Percentiles rank a stretch among this genome's conserved stretches.
Conservation (phyloP, 2,329 filamentous ascomycete species). For the Penicillium occitanis region DNA sequence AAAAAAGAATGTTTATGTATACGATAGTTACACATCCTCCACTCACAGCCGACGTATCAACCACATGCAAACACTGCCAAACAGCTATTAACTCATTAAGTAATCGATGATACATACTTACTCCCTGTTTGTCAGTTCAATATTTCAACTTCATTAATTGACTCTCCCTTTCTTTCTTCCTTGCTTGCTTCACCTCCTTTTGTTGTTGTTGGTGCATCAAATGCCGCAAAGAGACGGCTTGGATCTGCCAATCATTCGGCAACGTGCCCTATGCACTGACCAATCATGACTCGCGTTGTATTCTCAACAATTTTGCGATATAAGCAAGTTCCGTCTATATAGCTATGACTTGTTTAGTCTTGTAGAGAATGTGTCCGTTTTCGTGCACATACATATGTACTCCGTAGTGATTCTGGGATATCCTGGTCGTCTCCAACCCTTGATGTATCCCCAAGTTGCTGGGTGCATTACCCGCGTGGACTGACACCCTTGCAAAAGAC, state of each 20-base stretch:
- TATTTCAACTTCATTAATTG: not conserved
- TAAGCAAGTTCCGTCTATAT: not conserved
- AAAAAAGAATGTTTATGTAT: not conserved
- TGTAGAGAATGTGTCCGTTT: not conserved
- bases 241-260: conserved; percentile 20
- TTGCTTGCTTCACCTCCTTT: not conserved
- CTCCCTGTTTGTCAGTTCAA: not conserved
- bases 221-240: conserved; percentile 3
- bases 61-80: conserved; percentile 2
- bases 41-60: not conserved
- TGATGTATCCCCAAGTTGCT: not conserved
- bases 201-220: not conserved
- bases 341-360: not conserved
- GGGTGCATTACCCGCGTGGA: not conserved
- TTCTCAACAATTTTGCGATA: not conserved
- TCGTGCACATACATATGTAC: not conserved
- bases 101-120: not conserved
- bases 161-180: not conserved
- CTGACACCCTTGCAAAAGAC: not conserved
- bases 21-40: not conserved
- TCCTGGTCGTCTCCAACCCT: not conserved
- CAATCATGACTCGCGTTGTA: conserved; percentile 2
- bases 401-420: not conserved
- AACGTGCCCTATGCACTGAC: conserved; percentile 21
- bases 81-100: not conserved